Conservation (phyloP, 2,329 filamentous ascomycete genomes). For the Paramyrothecium sp. region DNA sequence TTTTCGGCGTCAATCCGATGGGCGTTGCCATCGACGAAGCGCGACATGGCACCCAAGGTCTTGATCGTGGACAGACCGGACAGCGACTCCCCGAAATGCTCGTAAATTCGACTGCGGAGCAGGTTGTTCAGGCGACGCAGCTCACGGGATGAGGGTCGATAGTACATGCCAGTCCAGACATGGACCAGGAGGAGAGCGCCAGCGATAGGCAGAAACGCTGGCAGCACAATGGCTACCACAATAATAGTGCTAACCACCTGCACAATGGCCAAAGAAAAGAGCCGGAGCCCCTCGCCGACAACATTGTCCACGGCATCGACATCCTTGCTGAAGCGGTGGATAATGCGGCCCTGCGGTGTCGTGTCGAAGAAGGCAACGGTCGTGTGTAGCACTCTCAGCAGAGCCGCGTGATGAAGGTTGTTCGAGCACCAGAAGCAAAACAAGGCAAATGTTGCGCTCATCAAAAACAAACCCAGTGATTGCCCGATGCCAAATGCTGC, state of each 20-base stretch:
- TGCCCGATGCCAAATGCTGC: slow-evolving; percentile 55
- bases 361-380: slow-evolving; percentile 76
- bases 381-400: slow-evolving; percentile 15
- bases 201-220: slow-evolving; percentile 80
- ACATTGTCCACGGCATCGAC: slow-evolving; percentile 89
- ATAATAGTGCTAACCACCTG: slow-evolving; percentile 72
- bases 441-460: slow-evolving; percentile 56
- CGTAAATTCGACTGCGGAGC: slow-evolving; percentile 82
- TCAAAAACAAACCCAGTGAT: slow-evolving; percentile 57
- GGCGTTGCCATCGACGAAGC: slow-evolving; percentile 84
- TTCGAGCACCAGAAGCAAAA: slow-evolving; percentile 40
- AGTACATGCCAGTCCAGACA: slow-evolving; percentile 62
- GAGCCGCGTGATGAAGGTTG: slow-evolving; percentile 26
- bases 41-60: slow-evolving; percentile 81
- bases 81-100: slow-evolving; percentile 88
- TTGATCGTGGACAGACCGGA: slow-evolving; percentile 87
- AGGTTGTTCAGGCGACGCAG: slow-evolving; percentile 85
- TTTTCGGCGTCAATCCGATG: slow-evolving; percentile 77
- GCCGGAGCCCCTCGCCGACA: slow-evolving; percentile 49
- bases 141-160: slow-evolving; percentile 81
- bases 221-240: slow-evolving; percentile 75
- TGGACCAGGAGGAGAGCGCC: slow-evolving; percentile 68
- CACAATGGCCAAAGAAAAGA: slow-evolving; percentile 66
- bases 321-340: slow-evolving; percentile 93
- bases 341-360: slow-evolving; percentile 84